Percentiles rank a stretch among this genome's conserved stretches.
Evolutionary conservation across 2,329 filamentous ascomycete species (phyloP).

Genomic region (Fusarium succisae): DNA sequence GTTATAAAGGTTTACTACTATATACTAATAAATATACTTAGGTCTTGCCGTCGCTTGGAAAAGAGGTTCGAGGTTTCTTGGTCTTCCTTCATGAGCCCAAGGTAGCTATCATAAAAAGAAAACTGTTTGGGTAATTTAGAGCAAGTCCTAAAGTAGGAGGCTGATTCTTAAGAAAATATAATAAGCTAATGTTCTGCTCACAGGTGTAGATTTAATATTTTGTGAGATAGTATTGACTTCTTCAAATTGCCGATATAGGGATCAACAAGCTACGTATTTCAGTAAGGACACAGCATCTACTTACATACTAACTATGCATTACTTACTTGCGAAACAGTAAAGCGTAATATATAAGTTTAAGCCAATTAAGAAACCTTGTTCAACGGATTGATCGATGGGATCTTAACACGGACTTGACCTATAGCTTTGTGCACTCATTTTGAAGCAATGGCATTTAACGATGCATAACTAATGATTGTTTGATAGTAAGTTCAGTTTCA

Average conservation of each 20-base stretch:
- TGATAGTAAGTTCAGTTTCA: rapidly evolving
- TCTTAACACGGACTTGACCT: too few relatives aligned
- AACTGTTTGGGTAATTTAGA: too few relatives aligned
- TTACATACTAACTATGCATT: too few relatives aligned
- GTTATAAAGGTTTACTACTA: rapidly evolving
- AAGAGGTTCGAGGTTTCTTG: too few relatives aligned
- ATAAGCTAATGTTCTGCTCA: too few relatives aligned
- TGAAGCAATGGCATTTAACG: rapidly evolving
- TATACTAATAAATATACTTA: too few relatives aligned
- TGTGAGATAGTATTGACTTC: rapidly evolving
- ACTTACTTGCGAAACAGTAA: rapidly evolving
- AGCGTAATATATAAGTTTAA: neutral
- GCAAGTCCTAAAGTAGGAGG: too few relatives aligned
- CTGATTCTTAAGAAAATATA: too few relatives aligned
- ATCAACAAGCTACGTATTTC: rapidly evolving
- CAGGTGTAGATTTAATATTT: too few relatives aligned
- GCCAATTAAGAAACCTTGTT: neutral
- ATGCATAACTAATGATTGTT: neutral
- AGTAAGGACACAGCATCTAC: neutral
- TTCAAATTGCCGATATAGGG: rapidly evolving
- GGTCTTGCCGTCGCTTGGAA: too few relatives aligned
- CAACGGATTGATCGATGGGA: neutral
- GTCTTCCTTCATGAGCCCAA: too few relatives aligned
- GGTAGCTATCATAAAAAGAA: too few relatives aligned
- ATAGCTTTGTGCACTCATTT: neutral